Evolutionary conservation across 2,329 filamentous ascomycete species (phyloP).

Genomic region (Colletotrichum musicola): DNA sequence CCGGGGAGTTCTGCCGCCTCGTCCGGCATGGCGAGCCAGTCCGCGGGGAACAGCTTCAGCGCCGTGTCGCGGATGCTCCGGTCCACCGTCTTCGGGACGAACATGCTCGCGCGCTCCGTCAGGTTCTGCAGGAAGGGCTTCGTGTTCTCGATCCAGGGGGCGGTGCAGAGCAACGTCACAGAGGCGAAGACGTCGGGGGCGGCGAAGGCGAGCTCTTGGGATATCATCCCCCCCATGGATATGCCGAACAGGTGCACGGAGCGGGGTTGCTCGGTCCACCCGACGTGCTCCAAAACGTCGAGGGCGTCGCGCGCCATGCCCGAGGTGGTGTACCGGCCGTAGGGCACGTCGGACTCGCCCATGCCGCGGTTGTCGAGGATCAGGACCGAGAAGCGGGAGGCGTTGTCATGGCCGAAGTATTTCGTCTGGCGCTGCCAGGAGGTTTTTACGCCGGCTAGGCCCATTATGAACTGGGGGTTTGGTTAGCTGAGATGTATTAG

Average conservation of each 20-base stretch:
- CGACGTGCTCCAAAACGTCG: slow-evolving; percentile 77
- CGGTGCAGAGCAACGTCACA: slow-evolving; percentile 72
- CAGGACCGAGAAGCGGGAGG: slow-evolving; percentile 77
- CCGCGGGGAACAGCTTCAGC: slow-evolving; percentile 72
- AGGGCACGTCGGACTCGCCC: slow-evolving; percentile 82
- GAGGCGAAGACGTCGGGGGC: slow-evolving; percentile 66
- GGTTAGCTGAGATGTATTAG: too few relatives aligned
- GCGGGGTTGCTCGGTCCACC: slow-evolving; percentile 67
- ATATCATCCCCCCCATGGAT: slow-evolving; percentile 92
- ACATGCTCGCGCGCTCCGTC: slow-evolving; percentile 64
- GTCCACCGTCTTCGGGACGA: slow-evolving; percentile 79
- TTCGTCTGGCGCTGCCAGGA: slow-evolving; percentile 88
- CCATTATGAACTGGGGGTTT: slow-evolving; percentile 78
- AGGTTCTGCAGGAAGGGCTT: slow-evolving; percentile 75
- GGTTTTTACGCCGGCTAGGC: slow-evolving; percentile 75
- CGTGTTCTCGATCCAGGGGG: slow-evolving; percentile 71
- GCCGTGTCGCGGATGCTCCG: slow-evolving; percentile 74
- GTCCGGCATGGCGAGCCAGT: slow-evolving; percentile 75
- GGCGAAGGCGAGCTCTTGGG: slow-evolving; percentile 79
- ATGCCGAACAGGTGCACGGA: slow-evolving; percentile 79
- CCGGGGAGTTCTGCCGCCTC: slow-evolving; percentile 61
- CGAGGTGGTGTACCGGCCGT: slow-evolving; percentile 82
- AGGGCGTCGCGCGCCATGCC: slow-evolving; percentile 86
- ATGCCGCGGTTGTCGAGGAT: slow-evolving; percentile 89
- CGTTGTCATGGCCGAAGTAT: slow-evolving; percentile 81